Base-by-base conservation (phyloP, 2,329 filamentous ascomycete genomes). In the Colletotrichum higginsianum region DNA sequence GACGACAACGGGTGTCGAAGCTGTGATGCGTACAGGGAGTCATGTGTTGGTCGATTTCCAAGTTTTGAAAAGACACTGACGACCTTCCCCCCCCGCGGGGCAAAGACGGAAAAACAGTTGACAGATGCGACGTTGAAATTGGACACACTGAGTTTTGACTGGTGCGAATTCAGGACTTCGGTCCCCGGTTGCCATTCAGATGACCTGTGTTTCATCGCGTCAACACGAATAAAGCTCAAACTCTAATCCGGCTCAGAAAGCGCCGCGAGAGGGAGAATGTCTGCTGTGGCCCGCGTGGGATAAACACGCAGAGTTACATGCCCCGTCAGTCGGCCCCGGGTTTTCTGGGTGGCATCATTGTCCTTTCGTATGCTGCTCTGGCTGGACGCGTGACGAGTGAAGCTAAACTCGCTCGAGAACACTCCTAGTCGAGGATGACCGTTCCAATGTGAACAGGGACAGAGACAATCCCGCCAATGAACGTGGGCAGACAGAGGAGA, bases 181-280 rank as follows among this genome's bases (percentile, higher is more conserved):
- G 13, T 26, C 47, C 44, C 44, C 44, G 46, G 30, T 47, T 40
- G 47, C 47, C 46, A 35, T 52, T 47, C 23, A 60, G 21, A 46
- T 38, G 50, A 69, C 35, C 16, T 35, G 40, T 35, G 62, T 70
- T 66, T 71, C 64, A 62, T 65, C 57, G 56, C 44, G 44, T 30
- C 42, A 58, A 71, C 58, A 58, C 46, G 46, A 71, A 49, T 26
- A 13, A 40, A 15, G 26, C 9, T 7, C 35, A 42, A 67, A 67
- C 64, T 67, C 57, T 71, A 63, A 55, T 49, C 18, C 61, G 21
- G 30, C 15, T 23, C 26, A 23, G 18, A 42, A 55, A 46, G 52
- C 44, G 46, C 18, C 16, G 11, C 6, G 26, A 3, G 21, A 46
- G 11, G 64, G 57, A 58, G 64, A 58, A 58, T 57, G 23, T 57